Evolutionary conservation across 768 basidiomycete genomes (phyloP), one percentile per base, ranked within the genome.

Genomic region (Boletus eberwhitei): DNA sequence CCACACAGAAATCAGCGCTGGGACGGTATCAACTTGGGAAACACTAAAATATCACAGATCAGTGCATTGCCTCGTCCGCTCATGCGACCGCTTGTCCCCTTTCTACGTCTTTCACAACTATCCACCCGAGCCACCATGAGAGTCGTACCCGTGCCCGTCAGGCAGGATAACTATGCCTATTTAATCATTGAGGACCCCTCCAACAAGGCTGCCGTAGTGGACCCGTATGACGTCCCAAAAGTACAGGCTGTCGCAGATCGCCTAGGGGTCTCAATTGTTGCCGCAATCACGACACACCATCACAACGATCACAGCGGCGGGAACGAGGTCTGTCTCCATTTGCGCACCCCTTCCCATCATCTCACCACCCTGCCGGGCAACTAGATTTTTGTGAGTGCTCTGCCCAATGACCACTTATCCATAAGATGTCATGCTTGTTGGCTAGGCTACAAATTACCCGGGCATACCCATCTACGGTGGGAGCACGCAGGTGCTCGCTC

Each of bases 301-400:
- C 95, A 97, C 70, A 64, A 78, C 59, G 95, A 98, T 74, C 93
- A 94, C 69, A 87, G 85, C 59, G 91, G 90, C 19, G 93, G 93
- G 34, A 96, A 95, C 71, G 67, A 84, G 74, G 90, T 91, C 34
- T 57, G 73, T 70, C 45, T 22, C 34, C 17, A 35, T 17, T 29
- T 29, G 26, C 16, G 17, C 13, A 2, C 34, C 34, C 3, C 29
- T n/a, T 22, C 17, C 37, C 56, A 57, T 58, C 56, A 52, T 58
- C 54, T 64, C 39, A 54, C 31, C 14, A 50, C 29, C 36, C 31
- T 35, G 4, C 40, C 21, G 52, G 55, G 55, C 22, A 29, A 62
- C 45, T 35, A 73, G 69, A 50, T 22, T 49, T 71, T 73, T 52
- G 71, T 73, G 40, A 54, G 70, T 72, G 44, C 41, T 42, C 32